Base-by-base conservation (phyloP, 1,139 yeast species). In the Pichia sp. region DNA sequence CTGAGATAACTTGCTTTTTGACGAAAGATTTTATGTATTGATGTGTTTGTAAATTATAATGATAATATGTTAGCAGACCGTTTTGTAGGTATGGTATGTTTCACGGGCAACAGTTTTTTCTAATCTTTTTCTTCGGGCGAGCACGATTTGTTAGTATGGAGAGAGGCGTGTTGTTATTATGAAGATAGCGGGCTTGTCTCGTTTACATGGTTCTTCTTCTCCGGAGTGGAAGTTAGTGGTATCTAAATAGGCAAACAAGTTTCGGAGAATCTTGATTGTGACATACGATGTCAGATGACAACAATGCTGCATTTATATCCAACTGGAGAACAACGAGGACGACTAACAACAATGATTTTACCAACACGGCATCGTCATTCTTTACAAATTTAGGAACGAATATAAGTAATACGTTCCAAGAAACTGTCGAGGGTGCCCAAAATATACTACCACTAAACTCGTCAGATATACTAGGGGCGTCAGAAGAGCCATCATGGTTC, bases 401-500 rank as follows among this genome's bases (percentile, higher is more conserved):
- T 11, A 56, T 59, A 16, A 47, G 48, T 29, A 62, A 61, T 40
- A 59, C 62, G 15, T 55, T 67, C 8, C 61, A 62, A 26, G 63
- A 61, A 23, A 63, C 68, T 1, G 65, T 67, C 38, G 75, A 73
- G 45, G 77, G 75, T 52, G 76, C 79, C 19, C 79, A 79, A 64
- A 73, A 76, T 52, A 71, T 82, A 51, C 67, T 83, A 44, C 88
- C 88, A 1, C 59, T 79, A 45, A 73, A 80, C 5, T 80, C 77
- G 51, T 78, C 75, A 47, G 85, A 79, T 52, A 61, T 77, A 6
- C 65, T 70, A 13, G 71, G 72, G 10, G 61, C 66, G 2, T 61
- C 66, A 4, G 79, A 78, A 57, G 89, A 84, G 64, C 90, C 85
- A 1, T 69, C 76, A 29, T 81, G 85, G 85, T 80, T 79, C 61